Percentiles rank a stretch among this genome's conserved stretches.
phyloP scores from a whole-genome alignment of 208 protist genomes.

The Crithidia brevicula region DNA sequence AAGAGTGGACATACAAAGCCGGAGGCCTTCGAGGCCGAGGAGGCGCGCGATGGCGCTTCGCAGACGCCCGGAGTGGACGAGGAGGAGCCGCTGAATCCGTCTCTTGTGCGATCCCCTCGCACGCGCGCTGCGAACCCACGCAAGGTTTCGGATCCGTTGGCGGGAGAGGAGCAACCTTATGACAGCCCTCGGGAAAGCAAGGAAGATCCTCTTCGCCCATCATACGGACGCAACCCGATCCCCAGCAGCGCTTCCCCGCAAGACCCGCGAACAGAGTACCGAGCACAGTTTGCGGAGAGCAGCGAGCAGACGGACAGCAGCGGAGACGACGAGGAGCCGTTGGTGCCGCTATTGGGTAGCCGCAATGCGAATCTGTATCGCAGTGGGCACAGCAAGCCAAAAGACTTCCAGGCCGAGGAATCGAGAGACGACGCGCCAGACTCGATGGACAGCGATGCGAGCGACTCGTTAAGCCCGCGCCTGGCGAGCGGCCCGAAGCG shows the following conservation, averaged over 20 bases:
- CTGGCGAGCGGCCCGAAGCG: constrained; percentile 8
- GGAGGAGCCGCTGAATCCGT: not conserved
- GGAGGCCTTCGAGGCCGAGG: not conserved
- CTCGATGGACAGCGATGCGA: not conserved
- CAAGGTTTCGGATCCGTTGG: not conserved
- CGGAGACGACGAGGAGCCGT: constrained; percentile 9
- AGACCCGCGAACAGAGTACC: not conserved
- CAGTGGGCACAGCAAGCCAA: constrained; percentile 9
- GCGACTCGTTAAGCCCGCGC: not conserved
- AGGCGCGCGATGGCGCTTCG: constrained; percentile 3
- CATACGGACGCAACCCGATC: not conserved
- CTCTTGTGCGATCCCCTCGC: not conserved
- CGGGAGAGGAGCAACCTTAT: not conserved
- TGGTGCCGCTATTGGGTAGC: constrained; percentile 11
- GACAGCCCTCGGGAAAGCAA: not conserved
- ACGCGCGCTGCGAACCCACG: not conserved
- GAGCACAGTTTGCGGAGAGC: not conserved
- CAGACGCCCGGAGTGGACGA: not conserved
- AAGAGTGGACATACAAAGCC: constrained; percentile 16
- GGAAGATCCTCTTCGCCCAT: constrained; percentile 12
- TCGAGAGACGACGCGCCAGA: constrained; percentile 13
- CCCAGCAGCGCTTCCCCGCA: not conserved
- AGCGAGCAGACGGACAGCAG: not conserved
- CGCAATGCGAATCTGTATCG: constrained; percentile 14
- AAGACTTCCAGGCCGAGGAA: constrained; percentile 16